Evolutionary conservation across 2,329 filamentous ascomycete genomes (phyloP).

Genomic region (Aspergillus bombycis): DNA sequence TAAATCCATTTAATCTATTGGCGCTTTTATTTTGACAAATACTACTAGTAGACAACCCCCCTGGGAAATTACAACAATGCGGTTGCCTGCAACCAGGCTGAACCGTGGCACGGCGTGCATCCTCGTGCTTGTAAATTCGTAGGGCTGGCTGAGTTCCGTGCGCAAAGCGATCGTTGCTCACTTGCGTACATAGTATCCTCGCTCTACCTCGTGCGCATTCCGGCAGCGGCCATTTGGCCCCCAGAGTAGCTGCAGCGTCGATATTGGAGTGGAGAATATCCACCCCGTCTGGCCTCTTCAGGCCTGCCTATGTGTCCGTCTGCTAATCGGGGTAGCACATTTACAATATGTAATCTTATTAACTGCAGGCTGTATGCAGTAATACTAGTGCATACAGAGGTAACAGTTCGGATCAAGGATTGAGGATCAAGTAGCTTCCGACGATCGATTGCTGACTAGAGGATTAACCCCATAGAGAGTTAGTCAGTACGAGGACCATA

Average conservation of each 20-base stretch:
- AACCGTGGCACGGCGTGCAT: too few species aligned
- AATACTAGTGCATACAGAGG: too few species aligned
- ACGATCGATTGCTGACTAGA: not conserved
- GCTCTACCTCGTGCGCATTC: not conserved
- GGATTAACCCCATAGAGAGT: not conserved
- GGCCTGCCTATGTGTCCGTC: too few species aligned
- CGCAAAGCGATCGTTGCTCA: not conserved
- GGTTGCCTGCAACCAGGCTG: too few species aligned
- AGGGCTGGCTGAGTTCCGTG: not conserved
- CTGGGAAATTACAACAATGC: too few species aligned
- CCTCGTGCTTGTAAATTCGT: too few species aligned
- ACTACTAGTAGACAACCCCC: too few species aligned
- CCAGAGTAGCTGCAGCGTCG: not conserved
- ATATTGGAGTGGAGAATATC: not conserved
- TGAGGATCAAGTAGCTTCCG: not conserved
- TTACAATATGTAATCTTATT: not conserved
- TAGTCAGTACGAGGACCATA: not conserved
- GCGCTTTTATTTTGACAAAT: too few species aligned
- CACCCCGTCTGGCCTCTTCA: not conserved
- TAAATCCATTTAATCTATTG: too few species aligned
- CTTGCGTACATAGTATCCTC: not conserved
- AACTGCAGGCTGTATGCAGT: too few species aligned
- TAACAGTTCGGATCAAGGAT: too few species aligned
- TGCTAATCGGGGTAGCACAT: not conserved
- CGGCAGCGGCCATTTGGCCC: not conserved